Base-by-base conservation (phyloP, 257 asterid genomes). In the Verbena officinalis region DNA sequence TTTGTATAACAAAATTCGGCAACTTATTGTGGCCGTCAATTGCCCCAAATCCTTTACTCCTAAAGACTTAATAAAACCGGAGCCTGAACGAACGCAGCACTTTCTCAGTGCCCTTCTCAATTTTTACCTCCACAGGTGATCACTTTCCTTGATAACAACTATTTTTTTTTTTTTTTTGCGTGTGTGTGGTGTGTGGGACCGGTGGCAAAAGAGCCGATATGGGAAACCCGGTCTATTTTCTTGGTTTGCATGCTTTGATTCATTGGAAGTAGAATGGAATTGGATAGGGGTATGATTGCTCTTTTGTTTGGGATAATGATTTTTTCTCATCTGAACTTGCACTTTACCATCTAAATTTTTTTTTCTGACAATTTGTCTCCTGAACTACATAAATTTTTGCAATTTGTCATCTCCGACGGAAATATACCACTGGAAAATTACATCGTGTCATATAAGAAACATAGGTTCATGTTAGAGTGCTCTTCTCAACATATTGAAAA, bases 101-200 rank as follows among this genome's bases (percentile, higher is more conserved):
- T 94, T 90, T 69, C 85, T 94, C 20, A 65, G 98, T 20, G 87
- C 92, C 4, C 75, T 94, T 52, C 91, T 94, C 69, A 94, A 94
- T 77, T 94, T 83, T 67, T 73, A 81, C 61, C 76, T 86, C 65
- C 81, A 84, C 78, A 84, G 95, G 98, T 89, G 44, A 30, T 2
- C 4, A 27, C 33, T 59, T 20, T 40, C n/a, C 62, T 16, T 0
- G 15, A 27, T 2, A 60, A 16, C 33, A 1, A 4, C 23, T 64
- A 7, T 23, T 43, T 4, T 1, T 12, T 55, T 50, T 4, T 9
- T 15, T 36, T 21, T n/a, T n/a, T n/a, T n/a, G n/a, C n/a, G 1
- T 48, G 2, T 14, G 40, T 36, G 40, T 4, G 9, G 40, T 9
- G 0, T 1, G 33, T n/a, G 22, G 36, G 34, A 30, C 9, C n/a